Percentiles rank a stretch among this genome's conserved stretches.
Evolutionary conservation across 2,329 filamentous ascomycete species (phyloP).

Genomic region (Cytospora mali): DNA sequence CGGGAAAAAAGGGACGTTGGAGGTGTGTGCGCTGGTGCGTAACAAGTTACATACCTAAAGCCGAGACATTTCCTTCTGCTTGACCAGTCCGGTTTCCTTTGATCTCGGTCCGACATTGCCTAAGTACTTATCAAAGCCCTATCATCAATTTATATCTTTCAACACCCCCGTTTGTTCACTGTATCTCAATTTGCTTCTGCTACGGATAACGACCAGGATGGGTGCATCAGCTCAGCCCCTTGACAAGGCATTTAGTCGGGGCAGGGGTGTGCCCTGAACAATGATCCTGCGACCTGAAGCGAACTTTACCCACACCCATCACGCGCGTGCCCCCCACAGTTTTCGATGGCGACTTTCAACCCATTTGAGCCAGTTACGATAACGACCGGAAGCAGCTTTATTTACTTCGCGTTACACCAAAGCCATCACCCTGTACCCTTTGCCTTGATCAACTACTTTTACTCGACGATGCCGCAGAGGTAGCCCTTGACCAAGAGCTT

Average conservation of each 20-base stretch:
- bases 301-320: background rate
- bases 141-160: background rate
- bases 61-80: background rate
- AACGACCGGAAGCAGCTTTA: background rate
- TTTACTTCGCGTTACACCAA: background rate
- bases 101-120: background rate
- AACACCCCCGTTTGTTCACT: background rate
- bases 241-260: background rate
- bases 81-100: background rate
- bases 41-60: too few relatives aligned
- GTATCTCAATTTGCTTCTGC: background rate
- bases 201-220: background rate
- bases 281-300: background rate
- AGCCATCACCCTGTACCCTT: background rate
- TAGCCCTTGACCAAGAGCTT: constrained; percentile 7
- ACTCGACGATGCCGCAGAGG: constrained; percentile 24
- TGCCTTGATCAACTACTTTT: background rate
- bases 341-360: background rate
- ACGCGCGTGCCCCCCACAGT: background rate
- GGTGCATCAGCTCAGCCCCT: background rate
- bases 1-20: background rate
- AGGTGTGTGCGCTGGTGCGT: too few relatives aligned
- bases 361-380: background rate
- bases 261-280: background rate
- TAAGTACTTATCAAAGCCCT: background rate